Evolutionary conservation across 129 eudicot species (phyloP).

Genomic region (Daucus carota): DNA sequence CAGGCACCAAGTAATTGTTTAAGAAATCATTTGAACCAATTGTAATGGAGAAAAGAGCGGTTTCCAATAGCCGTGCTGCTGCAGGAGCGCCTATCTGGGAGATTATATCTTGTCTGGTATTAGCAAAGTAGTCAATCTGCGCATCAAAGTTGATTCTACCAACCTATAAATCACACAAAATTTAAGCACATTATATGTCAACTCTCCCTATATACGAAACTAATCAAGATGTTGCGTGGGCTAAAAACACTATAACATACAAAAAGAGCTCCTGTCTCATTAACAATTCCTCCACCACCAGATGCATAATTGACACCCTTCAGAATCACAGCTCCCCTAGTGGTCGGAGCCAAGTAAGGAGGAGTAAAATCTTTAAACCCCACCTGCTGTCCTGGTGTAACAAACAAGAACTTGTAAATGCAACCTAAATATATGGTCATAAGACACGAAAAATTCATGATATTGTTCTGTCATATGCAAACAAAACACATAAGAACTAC

Average conservation of each 20-base stretch:
- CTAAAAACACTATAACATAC: conserved; percentile 36
- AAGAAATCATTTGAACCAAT: conserved; percentile 89
- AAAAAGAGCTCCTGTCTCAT: conserved; percentile 59
- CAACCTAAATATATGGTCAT: not conserved
- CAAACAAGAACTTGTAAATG: not conserved
- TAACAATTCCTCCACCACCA: conserved; percentile 88
- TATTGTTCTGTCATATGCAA: not conserved
- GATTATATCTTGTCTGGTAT: conserved; percentile 59
- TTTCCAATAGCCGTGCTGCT: conserved; percentile 35
- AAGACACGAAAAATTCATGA: not conserved
- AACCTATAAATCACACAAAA: conserved; percentile 23
- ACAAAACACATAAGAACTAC: conserved; percentile 24
- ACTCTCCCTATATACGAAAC: not conserved
- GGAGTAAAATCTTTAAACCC: conserved; percentile 47
- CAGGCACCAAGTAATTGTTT: conserved; percentile 71
- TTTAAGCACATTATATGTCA: not conserved
- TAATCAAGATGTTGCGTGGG: not conserved
- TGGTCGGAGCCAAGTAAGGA: conserved; percentile 75
- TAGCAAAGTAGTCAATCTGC: conserved; percentile 79
- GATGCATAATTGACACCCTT: conserved; percentile 91
- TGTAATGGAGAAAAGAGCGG: conserved; percentile 57
- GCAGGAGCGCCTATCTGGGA: conserved; percentile 39
- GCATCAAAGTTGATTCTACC: conserved; percentile 86
- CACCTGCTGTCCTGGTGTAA: conserved; percentile 46
- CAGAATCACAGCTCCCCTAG: conserved; percentile 45